Evolutionary conservation across 352 stramenopile species (phyloP).

Genomic region (Pythium utonaiense): DNA sequence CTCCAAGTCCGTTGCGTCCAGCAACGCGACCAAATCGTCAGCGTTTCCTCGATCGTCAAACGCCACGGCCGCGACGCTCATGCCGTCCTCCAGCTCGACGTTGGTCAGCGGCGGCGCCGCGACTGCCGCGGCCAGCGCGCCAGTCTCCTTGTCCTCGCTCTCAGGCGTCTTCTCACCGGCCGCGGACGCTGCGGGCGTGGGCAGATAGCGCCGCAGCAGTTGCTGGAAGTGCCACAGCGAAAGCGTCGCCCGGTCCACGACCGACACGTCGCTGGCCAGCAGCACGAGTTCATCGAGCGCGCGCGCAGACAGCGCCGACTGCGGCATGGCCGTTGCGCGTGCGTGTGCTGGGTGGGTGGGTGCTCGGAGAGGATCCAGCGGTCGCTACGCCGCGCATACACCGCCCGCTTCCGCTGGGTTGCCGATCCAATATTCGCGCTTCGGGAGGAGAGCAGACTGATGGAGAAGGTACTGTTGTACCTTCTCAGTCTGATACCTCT

Average conservation of each 20-base stretch:
- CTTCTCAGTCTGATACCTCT: not conserved
- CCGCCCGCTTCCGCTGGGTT: not conserved
- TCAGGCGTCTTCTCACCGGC: constrained; percentile 1
- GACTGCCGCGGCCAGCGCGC: not conserved
- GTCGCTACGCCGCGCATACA: constrained; percentile 1
- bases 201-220: constrained; percentile 47
- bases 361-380: not conserved
- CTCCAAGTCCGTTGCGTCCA: constrained; percentile 2
- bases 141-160: constrained; percentile 20
- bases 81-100: constrained; percentile 68
- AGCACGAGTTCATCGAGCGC: constrained; percentile 56
- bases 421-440: constrained; percentile 1
- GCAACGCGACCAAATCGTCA: not conserved
- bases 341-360: not conserved
- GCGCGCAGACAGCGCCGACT: not conserved
- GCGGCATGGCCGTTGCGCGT: constrained; percentile 1
- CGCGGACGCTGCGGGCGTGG: not conserved
- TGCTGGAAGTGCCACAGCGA: constrained; percentile 82
- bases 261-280: constrained; percentile 49
- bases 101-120: not conserved
- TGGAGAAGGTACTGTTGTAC: not conserved
- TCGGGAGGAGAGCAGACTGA: not conserved
- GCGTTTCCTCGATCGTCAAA: constrained; percentile 11
- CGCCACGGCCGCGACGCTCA: constrained; percentile 54
- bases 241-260: constrained; percentile 70